Percentiles rank a stretch among this genome's conserved stretches.
phyloP scores from a whole-genome alignment of 2,329 filamentous ascomycete genomes.

The Botryosphaeria dothidea region DNA sequence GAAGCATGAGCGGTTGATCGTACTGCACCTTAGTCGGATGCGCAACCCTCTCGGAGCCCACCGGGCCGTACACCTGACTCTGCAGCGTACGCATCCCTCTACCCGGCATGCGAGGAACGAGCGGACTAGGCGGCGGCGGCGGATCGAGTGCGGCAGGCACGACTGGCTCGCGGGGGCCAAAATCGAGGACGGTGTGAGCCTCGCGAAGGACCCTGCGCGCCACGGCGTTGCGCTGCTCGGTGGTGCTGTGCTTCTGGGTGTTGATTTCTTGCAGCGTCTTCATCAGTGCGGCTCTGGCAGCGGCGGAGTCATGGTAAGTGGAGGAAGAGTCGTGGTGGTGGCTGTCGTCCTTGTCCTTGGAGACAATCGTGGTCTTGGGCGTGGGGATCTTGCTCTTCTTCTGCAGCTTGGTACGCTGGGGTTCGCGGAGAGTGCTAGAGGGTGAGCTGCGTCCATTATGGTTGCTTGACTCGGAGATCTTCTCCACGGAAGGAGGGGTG shows the following conservation, averaged over 20 bases:
- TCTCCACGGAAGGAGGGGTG: not conserved
- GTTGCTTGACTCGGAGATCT: not conserved
- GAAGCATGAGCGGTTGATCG: not conserved
- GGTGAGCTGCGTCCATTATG: not conserved
- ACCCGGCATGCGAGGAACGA: not conserved
- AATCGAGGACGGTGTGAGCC: not conserved
- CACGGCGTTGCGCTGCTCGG: not conserved
- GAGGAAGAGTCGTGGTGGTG: not conserved
- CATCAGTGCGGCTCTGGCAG: not conserved
- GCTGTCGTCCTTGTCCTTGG: not conserved
- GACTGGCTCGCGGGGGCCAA: not conserved
- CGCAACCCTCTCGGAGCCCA: not conserved
- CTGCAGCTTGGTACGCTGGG: not conserved
- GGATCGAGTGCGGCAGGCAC: not conserved
- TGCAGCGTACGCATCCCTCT: not conserved
- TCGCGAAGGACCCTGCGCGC: not conserved
- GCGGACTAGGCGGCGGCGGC: not conserved
- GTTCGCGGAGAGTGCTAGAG: not conserved
- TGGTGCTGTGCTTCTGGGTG: not conserved
- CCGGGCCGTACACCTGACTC: not conserved
- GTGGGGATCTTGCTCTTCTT: not conserved
- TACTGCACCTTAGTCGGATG: not conserved
- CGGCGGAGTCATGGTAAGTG: not conserved
- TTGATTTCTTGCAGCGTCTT: not conserved
- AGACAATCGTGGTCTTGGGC: not conserved